These are phyloP conservation scores for Phytophthora sp. DNA, from an alignment of 352 stramenopile species.

Conservation along the genomic window DNA sequence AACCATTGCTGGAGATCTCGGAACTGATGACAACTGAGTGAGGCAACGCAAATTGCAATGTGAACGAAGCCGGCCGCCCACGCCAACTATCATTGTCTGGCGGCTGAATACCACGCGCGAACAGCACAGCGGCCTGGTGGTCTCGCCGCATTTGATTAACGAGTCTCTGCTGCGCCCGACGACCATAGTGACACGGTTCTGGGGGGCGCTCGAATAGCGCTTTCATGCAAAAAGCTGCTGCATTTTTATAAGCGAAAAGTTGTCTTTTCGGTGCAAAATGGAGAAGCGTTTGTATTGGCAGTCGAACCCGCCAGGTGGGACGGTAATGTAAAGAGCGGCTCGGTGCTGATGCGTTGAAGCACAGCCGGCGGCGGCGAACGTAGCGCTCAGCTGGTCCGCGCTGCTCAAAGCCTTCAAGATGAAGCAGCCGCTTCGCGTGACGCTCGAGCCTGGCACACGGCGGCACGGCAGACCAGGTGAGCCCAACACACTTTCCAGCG, in stretches of 20 bases:
- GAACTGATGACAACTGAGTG: neutral
- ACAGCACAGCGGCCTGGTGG: conserved; percentile 16
- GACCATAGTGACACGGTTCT: conserved; percentile 5
- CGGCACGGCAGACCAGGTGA: conserved; percentile 7
- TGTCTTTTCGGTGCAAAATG: conserved; percentile 12
- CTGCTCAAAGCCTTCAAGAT: neutral
- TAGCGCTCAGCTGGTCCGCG: neutral
- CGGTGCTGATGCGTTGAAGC: conserved; percentile 8
- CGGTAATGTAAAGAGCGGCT: conserved; percentile 16
- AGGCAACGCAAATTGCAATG: conserved; percentile 5
- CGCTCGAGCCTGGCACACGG: no score
- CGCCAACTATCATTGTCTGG: neutral
- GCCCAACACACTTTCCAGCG: neutral
- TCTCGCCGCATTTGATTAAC: conserved; percentile 3
- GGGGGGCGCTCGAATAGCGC: neutral
- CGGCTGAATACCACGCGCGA: conserved; percentile 7
- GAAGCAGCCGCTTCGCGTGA: no score
- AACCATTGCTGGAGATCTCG: conserved; percentile 6
- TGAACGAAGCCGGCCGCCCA: neutral
- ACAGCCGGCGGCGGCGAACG: neutral
- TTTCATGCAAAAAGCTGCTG: conserved; percentile 6
- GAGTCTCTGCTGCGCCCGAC: neutral
- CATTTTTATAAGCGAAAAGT: conserved; percentile 12
- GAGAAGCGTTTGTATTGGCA: neutral
- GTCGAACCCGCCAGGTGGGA: conserved; percentile 14